A percentile compares a stretch with the other conserved stretches of the same genome.
Evolutionary conservation across 768 basidiomycete species (phyloP).

Genomic region (Mycena sanguinolenta): DNA sequence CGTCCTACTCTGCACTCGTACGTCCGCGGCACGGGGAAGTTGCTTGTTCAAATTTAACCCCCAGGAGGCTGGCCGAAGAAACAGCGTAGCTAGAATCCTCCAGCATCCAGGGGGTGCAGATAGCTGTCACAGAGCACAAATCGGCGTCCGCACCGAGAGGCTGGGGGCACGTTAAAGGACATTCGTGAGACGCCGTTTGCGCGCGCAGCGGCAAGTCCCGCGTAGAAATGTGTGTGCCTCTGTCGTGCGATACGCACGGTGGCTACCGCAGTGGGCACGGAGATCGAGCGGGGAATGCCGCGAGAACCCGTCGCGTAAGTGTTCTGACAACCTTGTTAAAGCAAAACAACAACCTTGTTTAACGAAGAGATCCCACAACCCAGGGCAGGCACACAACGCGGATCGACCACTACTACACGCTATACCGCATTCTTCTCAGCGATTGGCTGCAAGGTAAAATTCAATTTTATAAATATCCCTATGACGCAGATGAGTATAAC

Average conservation of each 20-base stretch:
- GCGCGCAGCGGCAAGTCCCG: constrained; percentile 22
- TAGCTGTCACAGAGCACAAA: constrained; percentile 6
- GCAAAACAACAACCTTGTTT: background rate
- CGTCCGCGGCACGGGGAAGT: constrained; percentile 33
- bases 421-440: constrained; percentile 26
- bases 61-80: background rate
- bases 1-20: background rate
- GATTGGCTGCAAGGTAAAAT: constrained; percentile 21
- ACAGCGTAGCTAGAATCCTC: constrained; percentile 6
- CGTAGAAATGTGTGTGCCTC: background rate
- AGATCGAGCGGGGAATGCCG: constrained; percentile 13
- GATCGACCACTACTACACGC: constrained; percentile 17
- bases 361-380: background rate
- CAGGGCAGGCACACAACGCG: constrained; percentile 1
- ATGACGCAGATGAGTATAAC: background rate
- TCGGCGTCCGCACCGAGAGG: background rate
- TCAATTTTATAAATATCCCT: constrained; percentile 22
- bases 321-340: constrained; percentile 7
- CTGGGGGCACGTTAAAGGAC: constrained; percentile 21
- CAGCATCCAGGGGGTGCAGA: constrained; percentile 3
- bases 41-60: constrained; percentile 9
- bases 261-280: background rate
- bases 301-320: background rate
- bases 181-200: constrained; percentile 19
- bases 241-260: background rate